Base-by-base conservation (phyloP, 1,284 basidiomycete genomes). In the Sporisorium iseilematis-ciliati region DNA sequence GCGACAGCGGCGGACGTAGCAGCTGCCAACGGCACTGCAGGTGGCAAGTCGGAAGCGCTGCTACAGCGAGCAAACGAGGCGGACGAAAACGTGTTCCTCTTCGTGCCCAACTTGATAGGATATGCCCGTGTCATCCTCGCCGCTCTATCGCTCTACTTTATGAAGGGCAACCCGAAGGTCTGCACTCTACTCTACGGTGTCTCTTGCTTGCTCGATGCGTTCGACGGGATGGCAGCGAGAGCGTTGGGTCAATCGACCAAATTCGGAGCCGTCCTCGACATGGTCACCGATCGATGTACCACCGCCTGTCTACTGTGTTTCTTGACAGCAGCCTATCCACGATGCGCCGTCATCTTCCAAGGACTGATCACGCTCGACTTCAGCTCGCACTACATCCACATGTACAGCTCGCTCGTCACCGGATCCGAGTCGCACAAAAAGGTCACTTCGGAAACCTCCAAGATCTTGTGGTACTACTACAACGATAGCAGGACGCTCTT, bases 251-350 rank as follows among this genome's bases (percentile, higher is more conserved):
- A 99, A 67, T 73, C 93, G 20, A 94, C 93, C 65, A 96, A 96
- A 87, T 98, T 99, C 86, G 97, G 97, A 42, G 95, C 95, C 4
- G 96, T 99, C 42, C 88, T 99, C 80, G 97, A 99, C 87, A 99
- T 99, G 97, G 96, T 99, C 59, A 99, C 97, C n/a, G 96, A 99
- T 86, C 89, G 96, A 93, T 96, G 73, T 77, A 96, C 97, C 41
- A 99, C 97, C 4, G 92, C 95, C 2, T 95, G 95, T 85, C 88
- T 99, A 71, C 88, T 99, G 33, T 97, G 94, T 86, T 98, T 96
- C 88, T 90, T 99, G 43, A 91, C 94, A 10, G 92, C 92, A 7
- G 92, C 91, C 48, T 99, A 97, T 86, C 94, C 94, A 8, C 83
- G 87, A 35, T 93, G 88, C 77, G 92, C 95, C 3, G 88, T 97